phyloP scores from a whole-genome alignment of 148 eudicot species.

The Polygonum maritimum region DNA sequence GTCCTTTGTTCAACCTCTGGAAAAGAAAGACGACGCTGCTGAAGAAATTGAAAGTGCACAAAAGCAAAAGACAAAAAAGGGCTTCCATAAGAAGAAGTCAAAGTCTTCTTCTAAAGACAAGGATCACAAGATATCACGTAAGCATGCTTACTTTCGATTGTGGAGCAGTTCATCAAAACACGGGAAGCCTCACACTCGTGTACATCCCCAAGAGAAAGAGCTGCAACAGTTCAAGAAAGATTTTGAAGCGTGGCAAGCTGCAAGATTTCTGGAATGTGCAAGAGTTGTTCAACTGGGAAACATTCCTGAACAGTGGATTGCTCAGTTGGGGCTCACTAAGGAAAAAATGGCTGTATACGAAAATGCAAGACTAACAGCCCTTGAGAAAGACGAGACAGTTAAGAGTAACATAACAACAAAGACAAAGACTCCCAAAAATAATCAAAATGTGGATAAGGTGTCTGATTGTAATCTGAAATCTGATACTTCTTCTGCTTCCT shows the following conservation, averaged over 20 bases:
- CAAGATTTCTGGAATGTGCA: slow-evolving; percentile 78
- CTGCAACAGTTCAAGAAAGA: slow-evolving; percentile 93
- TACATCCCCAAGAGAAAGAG: slow-evolving; percentile 99
- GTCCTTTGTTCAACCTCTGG: slow-evolving; percentile 19
- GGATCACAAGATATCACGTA: slow-evolving; percentile 23
- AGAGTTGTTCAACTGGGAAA: slow-evolving; percentile 53
- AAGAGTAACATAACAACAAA: slow-evolving; percentile 16
- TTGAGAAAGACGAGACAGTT: slow-evolving; percentile 26
- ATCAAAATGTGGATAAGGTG: slow-evolving; percentile 29
- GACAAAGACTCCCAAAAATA: slow-evolving; percentile 25
- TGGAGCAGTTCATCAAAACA: slow-evolving; percentile 32
- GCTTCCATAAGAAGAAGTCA: slow-evolving; percentile 18
- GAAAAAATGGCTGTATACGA: slow-evolving; percentile 63
- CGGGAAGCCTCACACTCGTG: slow-evolving; percentile 54
- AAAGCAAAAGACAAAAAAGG: slow-evolving; percentile 32
- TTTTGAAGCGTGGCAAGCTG: slow-evolving; percentile 93
- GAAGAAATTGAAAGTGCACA: slow-evolving; percentile 18
- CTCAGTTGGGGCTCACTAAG: slow-evolving; percentile 71
- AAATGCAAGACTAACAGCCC: slow-evolving; percentile 26
- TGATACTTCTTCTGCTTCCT: slow-evolving; percentile 34
- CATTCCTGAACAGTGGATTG: slow-evolving; percentile 57
- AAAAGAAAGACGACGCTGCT: slow-evolving; percentile 23
- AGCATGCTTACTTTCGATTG: slow-evolving; percentile 23
- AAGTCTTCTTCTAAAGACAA: slow-evolving; percentile 27
- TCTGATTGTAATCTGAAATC: slow-evolving; percentile 23